Evolutionary conservation across 306 rosid species (phyloP).

Genomic region (Fragaria ananassa): DNA sequence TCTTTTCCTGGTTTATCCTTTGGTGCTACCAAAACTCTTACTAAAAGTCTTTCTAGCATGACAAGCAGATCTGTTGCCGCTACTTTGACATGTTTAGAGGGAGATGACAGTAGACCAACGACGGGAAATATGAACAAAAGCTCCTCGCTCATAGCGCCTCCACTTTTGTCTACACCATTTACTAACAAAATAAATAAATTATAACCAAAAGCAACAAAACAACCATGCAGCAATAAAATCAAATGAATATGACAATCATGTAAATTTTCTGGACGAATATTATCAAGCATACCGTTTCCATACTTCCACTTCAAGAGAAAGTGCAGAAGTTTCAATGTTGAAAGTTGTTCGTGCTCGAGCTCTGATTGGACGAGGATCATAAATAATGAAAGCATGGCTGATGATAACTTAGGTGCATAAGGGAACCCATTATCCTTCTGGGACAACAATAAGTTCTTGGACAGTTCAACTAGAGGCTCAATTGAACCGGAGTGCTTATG

Average conservation of each 20-base stretch:
- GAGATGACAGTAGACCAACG: conserved; percentile 81
- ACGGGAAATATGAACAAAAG: conserved; percentile 71
- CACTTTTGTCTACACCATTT: conserved; percentile 32
- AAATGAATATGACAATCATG: background rate
- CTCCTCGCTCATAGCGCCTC: conserved; percentile 59
- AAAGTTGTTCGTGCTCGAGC: conserved; percentile 83
- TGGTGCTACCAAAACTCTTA: conserved; percentile 35
- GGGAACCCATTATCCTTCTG: conserved; percentile 75
- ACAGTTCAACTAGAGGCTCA: conserved; percentile 63
- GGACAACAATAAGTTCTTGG: conserved; percentile 54
- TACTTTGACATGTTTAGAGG: conserved; percentile 75
- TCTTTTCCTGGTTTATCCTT: conserved; percentile 36
- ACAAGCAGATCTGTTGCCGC: conserved; percentile 66
- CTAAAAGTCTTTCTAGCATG: conserved; percentile 58
- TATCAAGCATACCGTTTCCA: conserved; percentile 49
- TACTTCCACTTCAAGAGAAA: conserved; percentile 71
- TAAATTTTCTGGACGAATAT: background rate
- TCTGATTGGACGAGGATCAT: conserved; percentile 61
- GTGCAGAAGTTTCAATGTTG: conserved; percentile 56
- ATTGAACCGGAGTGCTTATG: conserved; percentile 44
- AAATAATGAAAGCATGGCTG: conserved; percentile 52
- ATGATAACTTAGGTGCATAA: conserved; percentile 55
- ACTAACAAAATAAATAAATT: conserved; percentile 46
- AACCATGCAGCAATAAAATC: conserved; percentile 4
- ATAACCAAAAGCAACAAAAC: conserved; percentile 9